Base-by-base conservation (phyloP, 805 yeast genomes). In the Diddensiella caesifluorescens region DNA sequence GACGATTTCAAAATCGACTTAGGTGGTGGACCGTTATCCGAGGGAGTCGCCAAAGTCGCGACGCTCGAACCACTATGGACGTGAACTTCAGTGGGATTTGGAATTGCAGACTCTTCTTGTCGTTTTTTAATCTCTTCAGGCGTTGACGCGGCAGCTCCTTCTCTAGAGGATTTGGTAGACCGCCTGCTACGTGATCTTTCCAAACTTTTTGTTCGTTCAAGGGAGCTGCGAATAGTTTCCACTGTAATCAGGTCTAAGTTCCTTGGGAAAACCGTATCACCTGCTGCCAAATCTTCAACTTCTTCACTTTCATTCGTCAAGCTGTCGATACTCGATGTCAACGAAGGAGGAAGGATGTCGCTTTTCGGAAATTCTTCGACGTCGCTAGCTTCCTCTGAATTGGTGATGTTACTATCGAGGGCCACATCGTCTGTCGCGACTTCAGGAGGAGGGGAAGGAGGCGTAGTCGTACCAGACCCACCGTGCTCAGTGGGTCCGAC, bases 251-350 rank as follows among this genome's bases (percentile, higher is more conserved):
- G 47, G 32, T 59, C 64, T 22, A 60, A 51, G n/a, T 49, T 51
- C 45, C 55, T 56, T 7, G 64, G 64, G 46, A 60, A 60, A n/a
- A 60, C 55, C 4, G 63, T 60, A 27, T 58, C 62, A 16, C 55
- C 51, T 10, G 56, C 59, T 4, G 55, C 54, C 20, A 46, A 39
- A 22, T 51, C 58, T 6, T 47, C 48, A 4, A 40, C 35, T 5
- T 34, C 49, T 9, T 43, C 46, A 22, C 34, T 45, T 4, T 38
- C 46, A n/a, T 27, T 25, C 32, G 42, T 13, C 19, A 38, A 35
- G 27, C 46, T 34, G 18, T 41, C 45, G 13, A 41, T 26, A 18
- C 44, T 38, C 15, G 48, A 45, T 1, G 51, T 46, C 22, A 48
- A 34, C 6, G 51, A 48, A 2, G 51, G 51, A 13, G 32, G 15